Conservation (phyloP, 2,329 filamentous ascomycete species). For the Alternaria dauci region DNA sequence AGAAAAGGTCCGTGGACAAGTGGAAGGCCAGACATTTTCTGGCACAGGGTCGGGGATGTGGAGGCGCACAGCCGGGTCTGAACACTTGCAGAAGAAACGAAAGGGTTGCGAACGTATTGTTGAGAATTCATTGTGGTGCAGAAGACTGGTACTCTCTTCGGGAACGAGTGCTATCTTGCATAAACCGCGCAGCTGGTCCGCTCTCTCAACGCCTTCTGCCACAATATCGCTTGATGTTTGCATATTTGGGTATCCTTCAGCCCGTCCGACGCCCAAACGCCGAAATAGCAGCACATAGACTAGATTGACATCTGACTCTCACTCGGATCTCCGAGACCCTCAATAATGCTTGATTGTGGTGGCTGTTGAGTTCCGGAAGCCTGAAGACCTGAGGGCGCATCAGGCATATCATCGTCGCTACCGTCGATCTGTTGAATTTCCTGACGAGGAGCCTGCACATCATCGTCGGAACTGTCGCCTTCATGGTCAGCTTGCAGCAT, state of each 20-base stretch:
- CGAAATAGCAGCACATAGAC: background rate
- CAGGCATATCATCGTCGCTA: background rate
- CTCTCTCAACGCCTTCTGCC: constrained; percentile 4
- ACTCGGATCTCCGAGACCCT: constrained; percentile 32
- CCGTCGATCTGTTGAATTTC: constrained; percentile 1
- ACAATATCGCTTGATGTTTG: background rate
- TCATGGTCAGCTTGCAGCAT: constrained; percentile 42
- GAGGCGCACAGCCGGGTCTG: constrained; percentile 1
- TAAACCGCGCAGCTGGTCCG: background rate
- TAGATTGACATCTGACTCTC: constrained; percentile 14
- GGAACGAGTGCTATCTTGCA: background rate
- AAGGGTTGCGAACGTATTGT: constrained; percentile 2
- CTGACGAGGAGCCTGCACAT: constrained; percentile 20
- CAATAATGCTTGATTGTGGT: constrained; percentile 27
- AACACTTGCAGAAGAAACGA: constrained; percentile 3
- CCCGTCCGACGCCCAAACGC: constrained; percentile 8
- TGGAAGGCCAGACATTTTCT: constrained; percentile 6
- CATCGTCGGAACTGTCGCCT: constrained; percentile 37
- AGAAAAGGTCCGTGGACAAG: constrained; percentile 3
- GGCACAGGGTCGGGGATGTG: constrained; percentile 8
- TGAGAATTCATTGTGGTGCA: background rate
- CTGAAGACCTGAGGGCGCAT: constrained; percentile 10
- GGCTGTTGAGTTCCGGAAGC: constrained; percentile 21
- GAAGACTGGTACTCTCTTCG: background rate
- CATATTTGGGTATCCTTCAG: constrained; percentile 5